Evolutionary conservation across 1,139 yeast genomes (phyloP).

Genomic region (Debaryomyces subglobosus): DNA sequence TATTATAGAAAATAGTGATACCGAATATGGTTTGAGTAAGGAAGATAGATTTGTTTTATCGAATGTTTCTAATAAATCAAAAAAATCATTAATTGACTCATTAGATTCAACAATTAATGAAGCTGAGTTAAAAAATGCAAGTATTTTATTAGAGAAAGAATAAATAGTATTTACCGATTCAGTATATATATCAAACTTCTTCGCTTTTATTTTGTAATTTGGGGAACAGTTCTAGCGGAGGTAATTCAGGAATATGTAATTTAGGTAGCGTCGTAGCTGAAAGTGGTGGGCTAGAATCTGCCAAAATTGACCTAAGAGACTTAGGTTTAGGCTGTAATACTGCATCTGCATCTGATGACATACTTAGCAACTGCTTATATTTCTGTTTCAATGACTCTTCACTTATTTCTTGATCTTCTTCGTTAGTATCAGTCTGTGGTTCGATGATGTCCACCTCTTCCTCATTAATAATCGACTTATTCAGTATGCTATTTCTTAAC

Average conservation of each 20-base stretch:
- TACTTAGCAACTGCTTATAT: conserved; percentile 8
- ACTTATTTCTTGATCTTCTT: conserved; percentile 7
- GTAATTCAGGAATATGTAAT: conserved; percentile 22
- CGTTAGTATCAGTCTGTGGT: conserved; percentile 1
- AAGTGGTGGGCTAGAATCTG: conserved; percentile 6
- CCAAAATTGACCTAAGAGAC: conserved; percentile 1
- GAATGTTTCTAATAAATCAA: conserved; percentile 65
- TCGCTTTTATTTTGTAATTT: conserved; percentile 7
- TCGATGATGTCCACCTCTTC: conserved; percentile 2
- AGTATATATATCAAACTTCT: conserved; percentile 6
- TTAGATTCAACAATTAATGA: conserved; percentile 65
- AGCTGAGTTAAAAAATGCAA: conserved; percentile 81
- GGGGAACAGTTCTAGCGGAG: conserved; percentile 32
- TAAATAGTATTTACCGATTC: conserved; percentile 12
- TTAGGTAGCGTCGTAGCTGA: not conserved
- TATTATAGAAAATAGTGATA: conserved; percentile 54
- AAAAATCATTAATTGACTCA: conserved; percentile 58
- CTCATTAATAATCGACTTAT: conserved; percentile 1
- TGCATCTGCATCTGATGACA: conserved; percentile 1
- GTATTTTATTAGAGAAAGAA: conserved; percentile 67
- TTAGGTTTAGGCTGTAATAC: not conserved
- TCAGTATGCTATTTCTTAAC: conserved; percentile 13
- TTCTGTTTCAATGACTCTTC: conserved; percentile 9
- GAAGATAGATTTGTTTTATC: conserved; percentile 52
- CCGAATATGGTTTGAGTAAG: conserved; percentile 49